Percentiles rank a stretch among this genome's conserved stretches.
These are phyloP conservation scores for Peronospora farinosa DNA, from an alignment of 352 stramenopile genomes.

Conservation along the genomic window DNA sequence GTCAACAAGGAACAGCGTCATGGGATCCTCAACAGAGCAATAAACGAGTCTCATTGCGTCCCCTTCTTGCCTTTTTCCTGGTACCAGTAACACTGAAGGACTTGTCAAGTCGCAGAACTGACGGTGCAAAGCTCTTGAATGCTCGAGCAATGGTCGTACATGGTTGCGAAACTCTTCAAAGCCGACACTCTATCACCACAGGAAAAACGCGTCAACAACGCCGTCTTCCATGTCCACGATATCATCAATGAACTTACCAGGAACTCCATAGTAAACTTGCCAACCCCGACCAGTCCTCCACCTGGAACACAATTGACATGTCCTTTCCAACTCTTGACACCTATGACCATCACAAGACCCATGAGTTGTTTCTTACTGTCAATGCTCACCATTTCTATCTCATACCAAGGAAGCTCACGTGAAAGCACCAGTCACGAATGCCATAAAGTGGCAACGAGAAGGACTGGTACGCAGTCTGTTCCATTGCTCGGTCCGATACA, in stretches of 20 bases:
- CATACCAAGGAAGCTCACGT: constrained; percentile 53
- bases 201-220: neutral
- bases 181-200: constrained; percentile 40
- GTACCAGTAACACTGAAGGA: constrained; percentile 67
- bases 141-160: constrained; percentile 50
- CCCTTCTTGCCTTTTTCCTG: constrained; percentile 36
- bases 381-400: neutral
- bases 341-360: constrained; percentile 18
- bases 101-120: constrained; percentile 46
- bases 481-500: constrained; percentile 33
- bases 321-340: constrained; percentile 55
- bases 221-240: neutral
- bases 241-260: constrained; percentile 30
- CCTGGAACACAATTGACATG: constrained; percentile 66
- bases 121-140: constrained; percentile 42
- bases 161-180: constrained; percentile 76
- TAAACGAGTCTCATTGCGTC: constrained; percentile 39
- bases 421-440: constrained; percentile 69
- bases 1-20: constrained; percentile 54
- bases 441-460: constrained; percentile 76
- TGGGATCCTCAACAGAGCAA: constrained; percentile 49
- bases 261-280: constrained; percentile 56
- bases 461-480: constrained; percentile 47
- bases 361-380: neutral
- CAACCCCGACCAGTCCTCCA: constrained; percentile 57